Percentiles rank a stretch among this genome's conserved stretches.
Evolutionary conservation across 75 land plant species (phyloP).

Genomic region (Chamaecyparis obtusa): DNA sequence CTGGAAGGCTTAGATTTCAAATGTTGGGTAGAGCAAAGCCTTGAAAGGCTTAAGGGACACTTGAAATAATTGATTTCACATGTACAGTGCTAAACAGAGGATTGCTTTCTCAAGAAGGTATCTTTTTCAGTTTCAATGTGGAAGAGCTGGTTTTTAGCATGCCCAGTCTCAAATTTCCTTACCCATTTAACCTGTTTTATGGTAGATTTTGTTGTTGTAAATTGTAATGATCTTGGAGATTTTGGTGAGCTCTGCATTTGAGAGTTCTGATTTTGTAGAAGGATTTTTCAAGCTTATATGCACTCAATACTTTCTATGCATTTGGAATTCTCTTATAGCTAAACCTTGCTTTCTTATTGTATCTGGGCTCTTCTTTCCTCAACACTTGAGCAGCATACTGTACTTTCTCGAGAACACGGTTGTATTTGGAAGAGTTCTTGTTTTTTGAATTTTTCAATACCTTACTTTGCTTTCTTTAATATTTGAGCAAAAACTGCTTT

Average conservation of each 20-base stretch:
- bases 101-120: not conserved
- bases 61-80: slow-evolving; percentile 12
- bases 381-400: not conserved
- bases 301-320: not conserved
- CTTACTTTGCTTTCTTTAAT: not conserved
- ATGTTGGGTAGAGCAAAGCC: slow-evolving; percentile 3
- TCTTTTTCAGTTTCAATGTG: not conserved
- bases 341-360: not conserved
- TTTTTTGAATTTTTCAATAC: not conserved
- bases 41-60: not conserved
- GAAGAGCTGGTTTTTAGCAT: not conserved
- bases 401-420: not conserved
- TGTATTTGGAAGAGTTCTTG: not conserved
- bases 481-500: not conserved
- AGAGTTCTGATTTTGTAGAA: not conserved
- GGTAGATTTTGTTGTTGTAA: not conserved
- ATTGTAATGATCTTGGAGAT: not conserved
- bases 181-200: not conserved
- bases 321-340: not conserved
- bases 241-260: slow-evolving; percentile 1
- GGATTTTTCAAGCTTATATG: not conserved
- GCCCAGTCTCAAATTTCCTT: not conserved
- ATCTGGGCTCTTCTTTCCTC: not conserved
- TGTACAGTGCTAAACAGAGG: not conserved
- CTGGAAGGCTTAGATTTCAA: not conserved